These are phyloP conservation scores for Rhizoclosmatium sp. DNA, from an alignment of 192 early-diverging fungal genomes.

Conservation along the genomic window DNA sequence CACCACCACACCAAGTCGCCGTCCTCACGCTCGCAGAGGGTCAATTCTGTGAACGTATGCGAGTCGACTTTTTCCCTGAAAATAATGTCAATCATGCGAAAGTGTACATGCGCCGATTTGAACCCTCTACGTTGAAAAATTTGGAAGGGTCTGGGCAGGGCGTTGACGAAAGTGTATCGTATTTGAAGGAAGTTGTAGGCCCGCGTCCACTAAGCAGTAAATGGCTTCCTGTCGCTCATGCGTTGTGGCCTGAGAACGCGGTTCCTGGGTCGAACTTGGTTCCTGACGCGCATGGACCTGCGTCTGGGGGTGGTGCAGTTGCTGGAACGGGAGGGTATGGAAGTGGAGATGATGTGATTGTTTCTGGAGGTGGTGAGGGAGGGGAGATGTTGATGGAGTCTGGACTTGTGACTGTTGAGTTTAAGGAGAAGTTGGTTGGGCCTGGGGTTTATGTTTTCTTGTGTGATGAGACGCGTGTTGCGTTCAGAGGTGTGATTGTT, in stretches of 20 bases:
- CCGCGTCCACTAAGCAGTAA: constrained; percentile 11
- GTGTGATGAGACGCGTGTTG: constrained; percentile 41
- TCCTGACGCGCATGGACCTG: constrained; percentile 2
- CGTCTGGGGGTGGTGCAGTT: background rate
- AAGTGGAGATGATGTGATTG: constrained; percentile 23
- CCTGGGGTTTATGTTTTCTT: constrained; percentile 36
- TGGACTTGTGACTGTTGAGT: constrained; percentile 28
- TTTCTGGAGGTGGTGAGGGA: constrained; percentile 29
- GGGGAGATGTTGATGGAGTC: constrained; percentile 34
- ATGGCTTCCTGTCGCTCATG: constrained; percentile 36
- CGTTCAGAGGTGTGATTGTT: constrained; percentile 33
- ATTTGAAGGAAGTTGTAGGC: constrained; percentile 35
- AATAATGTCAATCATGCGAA: constrained; percentile 34
- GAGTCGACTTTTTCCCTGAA: constrained; percentile 40
- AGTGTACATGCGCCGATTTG: constrained; percentile 27
- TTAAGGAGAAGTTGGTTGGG: constrained; percentile 30
- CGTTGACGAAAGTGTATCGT: constrained; percentile 4
- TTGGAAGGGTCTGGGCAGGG: background rate
- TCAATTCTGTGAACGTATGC: constrained; percentile 24
- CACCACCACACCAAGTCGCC: constrained; percentile 40
- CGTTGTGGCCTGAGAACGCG: constrained; percentile 37
- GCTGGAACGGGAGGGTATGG: constrained; percentile 31
- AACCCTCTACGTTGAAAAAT: background rate
- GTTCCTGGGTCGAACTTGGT: constrained; percentile 32
- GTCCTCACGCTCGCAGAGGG: constrained; percentile 22